A percentile compares a stretch with the other conserved stretches of the same genome.
Evolutionary conservation across 2,329 filamentous ascomycete species (phyloP).

Genomic region (Rutstroemia sp.): DNA sequence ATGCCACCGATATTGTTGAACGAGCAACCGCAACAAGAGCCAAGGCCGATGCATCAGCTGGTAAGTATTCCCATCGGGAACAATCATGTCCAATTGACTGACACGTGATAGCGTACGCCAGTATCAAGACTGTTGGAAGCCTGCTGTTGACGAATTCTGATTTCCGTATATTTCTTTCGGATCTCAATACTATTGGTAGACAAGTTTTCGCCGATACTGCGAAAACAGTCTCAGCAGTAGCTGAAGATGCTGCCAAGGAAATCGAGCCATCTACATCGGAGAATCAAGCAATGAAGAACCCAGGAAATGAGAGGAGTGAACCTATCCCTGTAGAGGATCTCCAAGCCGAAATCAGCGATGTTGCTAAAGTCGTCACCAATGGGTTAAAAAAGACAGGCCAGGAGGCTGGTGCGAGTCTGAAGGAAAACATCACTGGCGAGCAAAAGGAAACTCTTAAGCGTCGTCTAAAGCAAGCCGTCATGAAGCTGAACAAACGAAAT

Average conservation of each 20-base stretch:
- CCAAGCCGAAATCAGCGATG: constrained; percentile 45
- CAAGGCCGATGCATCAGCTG: constrained; percentile 64
- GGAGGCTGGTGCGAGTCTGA: constrained; percentile 62
- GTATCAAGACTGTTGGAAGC: constrained; percentile 73
- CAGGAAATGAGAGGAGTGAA: constrained; percentile 20
- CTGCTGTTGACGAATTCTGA: constrained; percentile 86
- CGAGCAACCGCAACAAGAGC: constrained; percentile 56
- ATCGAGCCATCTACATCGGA: constrained; percentile 62
- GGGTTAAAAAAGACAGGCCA: constrained; percentile 43
- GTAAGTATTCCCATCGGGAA: constrained; percentile 35
- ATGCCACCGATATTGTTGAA: constrained; percentile 55
- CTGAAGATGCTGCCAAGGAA: constrained; percentile 65
- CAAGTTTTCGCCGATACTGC: constrained; percentile 86
- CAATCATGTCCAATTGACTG: constrained; percentile 17
- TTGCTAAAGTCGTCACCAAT: constrained; percentile 34
- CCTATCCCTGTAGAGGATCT: constrained; percentile 57
- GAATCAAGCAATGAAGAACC: constrained; percentile 42
- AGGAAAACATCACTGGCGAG: constrained; percentile 64
- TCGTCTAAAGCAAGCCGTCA: constrained; percentile 69
- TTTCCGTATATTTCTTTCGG: constrained; percentile 78
- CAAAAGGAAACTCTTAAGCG: constrained; percentile 67
- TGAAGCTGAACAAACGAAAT: constrained; percentile 64
- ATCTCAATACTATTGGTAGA: constrained; percentile 69
- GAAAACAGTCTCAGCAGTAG: constrained; percentile 67
- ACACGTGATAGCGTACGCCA: constrained; percentile 58